Evolutionary conservation across 345 rosid genomes (phyloP), one percentile per base, ranked within the genome.

Genomic region (Raphanus sativus): DNA sequence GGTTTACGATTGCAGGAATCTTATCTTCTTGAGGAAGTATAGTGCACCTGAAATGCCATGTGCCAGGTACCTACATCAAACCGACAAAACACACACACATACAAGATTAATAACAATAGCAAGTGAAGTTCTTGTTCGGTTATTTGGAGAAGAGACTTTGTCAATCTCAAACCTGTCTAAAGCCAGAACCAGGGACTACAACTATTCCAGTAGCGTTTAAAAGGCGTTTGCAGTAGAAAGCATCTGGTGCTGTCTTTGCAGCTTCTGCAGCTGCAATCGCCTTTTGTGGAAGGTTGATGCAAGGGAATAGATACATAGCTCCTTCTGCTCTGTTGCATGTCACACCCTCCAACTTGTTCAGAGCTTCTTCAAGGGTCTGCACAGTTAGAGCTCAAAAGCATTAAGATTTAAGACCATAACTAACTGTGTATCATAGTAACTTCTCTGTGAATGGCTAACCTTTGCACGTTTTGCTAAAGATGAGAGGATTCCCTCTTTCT

Each of bases 321-420:
- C 99, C 99, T 81, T 95, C 99, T 56, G 99, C 92, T 83, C 84
- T 92, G 77, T 95, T 95, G 84, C 99, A 95, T 29, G 90, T 92
- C 65, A 92, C 8, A 50, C 55, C 55, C 81, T 95, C 99, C 65
- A 95, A 83, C 50, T 81, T 82, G 86, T 89, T 92, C 63, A 92
- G 75, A 69, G 98, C 98, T 62, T 87, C 90, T 84, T 95, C 99
- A 80, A 95, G 81, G 21, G 84, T 88, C 98, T 92, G 84, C 68
- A 36, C 36, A 66, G 38, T 58, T 60, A 16, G 33, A 16, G 50
- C 21, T 24, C 65, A 60, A 52, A 12, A 28, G 0, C 24, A 60
- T 73, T 65, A 60, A 32, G 45, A 32, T 32, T 32, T 32, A 5
- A 32, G 36, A 32, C 36, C 36, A 32, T 32, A 32, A 32, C 7